Base-by-base conservation (phyloP, 2,329 filamentous ascomycete genomes). In the Hymenoscyphus fraxineus region DNA sequence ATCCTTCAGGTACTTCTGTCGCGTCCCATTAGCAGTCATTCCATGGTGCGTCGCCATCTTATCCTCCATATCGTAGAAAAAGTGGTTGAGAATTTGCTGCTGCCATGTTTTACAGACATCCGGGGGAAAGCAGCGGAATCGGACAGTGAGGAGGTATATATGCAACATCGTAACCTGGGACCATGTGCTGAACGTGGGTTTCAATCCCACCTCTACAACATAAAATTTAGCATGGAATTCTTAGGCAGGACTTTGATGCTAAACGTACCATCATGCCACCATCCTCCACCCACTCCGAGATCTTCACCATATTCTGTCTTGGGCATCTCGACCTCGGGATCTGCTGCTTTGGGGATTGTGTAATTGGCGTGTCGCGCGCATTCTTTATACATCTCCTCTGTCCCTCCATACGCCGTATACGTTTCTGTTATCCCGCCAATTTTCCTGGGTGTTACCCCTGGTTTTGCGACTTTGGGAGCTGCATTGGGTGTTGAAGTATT, bases 151-250 rank as follows among this genome's bases (percentile, higher is more conserved):
- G 65, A 97, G 85, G 81, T 97, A 98, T 84, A 99, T 90, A 81
- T 99, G 94, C 65, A 99, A 84, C 83, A 97, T 96, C 41, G 93
- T 95, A 56, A 98, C 89, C 78, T 98, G 93, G 22, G 93, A 91
- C 95, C 95, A 99, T 64, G 91, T 94, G 75, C 89, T 93, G 78
- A 99, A 99, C 0, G 93, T 98, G 0, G 93, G 91, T 39, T 85
- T 83, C 19, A 99, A 85, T 32, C 85, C 85, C 68, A 97, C 86
- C 60, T 88, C 92, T 96, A 72, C 15, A 35, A 35, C 35, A 35
- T 0, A 7, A 35, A 12, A 7, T 16, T 58, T 35, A 62, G 51
- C 16, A 41, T 47, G 47, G 64, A 59, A 68, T 67, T 51, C 35
- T 40, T n/a, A 19, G 13, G 9, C 31, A 32, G 32, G 35, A 35